Base-by-base conservation (phyloP, 768 basidiomycete genomes). In the Candolleomyces eurysporus region DNA sequence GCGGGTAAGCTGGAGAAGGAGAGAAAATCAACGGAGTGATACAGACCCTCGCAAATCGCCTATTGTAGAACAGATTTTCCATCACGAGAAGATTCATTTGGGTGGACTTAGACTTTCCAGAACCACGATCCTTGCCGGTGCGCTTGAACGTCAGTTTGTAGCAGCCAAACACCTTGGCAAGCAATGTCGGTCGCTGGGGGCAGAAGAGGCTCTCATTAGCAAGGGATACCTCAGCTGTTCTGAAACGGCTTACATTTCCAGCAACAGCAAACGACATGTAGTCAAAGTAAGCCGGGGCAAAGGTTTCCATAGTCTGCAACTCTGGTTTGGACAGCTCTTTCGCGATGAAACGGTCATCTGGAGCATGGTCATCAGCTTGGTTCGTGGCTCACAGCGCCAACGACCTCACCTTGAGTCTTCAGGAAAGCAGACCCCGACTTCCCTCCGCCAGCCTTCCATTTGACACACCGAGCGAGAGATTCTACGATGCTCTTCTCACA, bases 281-380 rank as follows among this genome's bases (percentile, higher is more conserved):
- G 63, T 96, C 91, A 68, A 99, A 98, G 73, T 99, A 99, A 2
- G 93, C 91, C 0, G 96, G 97, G 14, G 94, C 96, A 74, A 99
- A 98, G 0, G 91, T 92, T 66, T 96, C 93, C 87, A 98, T 92
- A 0, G 93, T 92, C 71, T 96, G 93, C 65, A 98, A 77, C 69
- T 99, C 97, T 32, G 91, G 82, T 60, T 85, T 83, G 0, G 96
- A 96, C 30, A 98, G 83, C 66, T 98, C 96, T 69, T 99, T 99
- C 39, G 96, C 94, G 65, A 99, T 97, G 80, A 98, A 98, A 6
- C 97, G 94, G 72, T 98, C 95, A 69, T 99, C 96, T 97, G 59
- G 19, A 53, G 64, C 11, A 63, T 2, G 17, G 40, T 57, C n/a
- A n/a, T n/a, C 2, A 31, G 39, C 26, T 19, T 65, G 30, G 66